Conservation (phyloP, 352 stramenopile species). For the Pythium brassicae region DNA sequence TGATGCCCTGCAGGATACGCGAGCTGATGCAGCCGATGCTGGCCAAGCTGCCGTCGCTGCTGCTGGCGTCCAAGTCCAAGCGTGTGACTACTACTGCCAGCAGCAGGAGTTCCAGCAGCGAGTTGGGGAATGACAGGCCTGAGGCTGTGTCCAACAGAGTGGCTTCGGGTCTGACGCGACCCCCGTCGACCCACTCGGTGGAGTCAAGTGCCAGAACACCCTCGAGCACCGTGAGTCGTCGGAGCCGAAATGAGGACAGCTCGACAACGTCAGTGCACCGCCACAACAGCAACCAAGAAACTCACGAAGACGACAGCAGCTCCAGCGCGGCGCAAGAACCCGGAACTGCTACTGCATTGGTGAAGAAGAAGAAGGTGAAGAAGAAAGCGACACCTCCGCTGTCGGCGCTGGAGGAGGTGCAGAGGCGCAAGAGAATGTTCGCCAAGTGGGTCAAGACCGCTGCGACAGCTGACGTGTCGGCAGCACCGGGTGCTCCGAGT, state of each 20-base stretch:
- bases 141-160: slow-evolving; percentile 9
- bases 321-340: neutral
- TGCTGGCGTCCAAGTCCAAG: slow-evolving; percentile 46
- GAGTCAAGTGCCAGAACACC: neutral
- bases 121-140: neutral
- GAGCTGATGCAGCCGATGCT: slow-evolving; percentile 79
- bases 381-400: slow-evolving; percentile 21
- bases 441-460: slow-evolving; percentile 58
- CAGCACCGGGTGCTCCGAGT: neutral
- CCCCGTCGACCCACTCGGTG: slow-evolving; percentile 1
- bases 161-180: slow-evolving; percentile 2
- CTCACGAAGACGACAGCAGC: slow-evolving; percentile 20
- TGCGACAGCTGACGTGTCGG: neutral
- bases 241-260: neutral
- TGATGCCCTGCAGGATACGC: slow-evolving; percentile 33
- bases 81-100: neutral
- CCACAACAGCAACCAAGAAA: slow-evolving; percentile 32
- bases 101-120: neutral
- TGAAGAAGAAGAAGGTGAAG: slow-evolving; percentile 28
- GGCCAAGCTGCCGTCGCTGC: slow-evolving; percentile 58
- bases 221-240: neutral
- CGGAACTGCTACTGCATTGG: neutral
- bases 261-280: neutral
- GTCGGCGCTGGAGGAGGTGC: slow-evolving; percentile 47
- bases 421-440: slow-evolving; percentile 72